These are phyloP conservation scores for Gaultheria prostrata DNA, from an alignment of 148 eudicot species.

Conservation along the genomic window DNA sequence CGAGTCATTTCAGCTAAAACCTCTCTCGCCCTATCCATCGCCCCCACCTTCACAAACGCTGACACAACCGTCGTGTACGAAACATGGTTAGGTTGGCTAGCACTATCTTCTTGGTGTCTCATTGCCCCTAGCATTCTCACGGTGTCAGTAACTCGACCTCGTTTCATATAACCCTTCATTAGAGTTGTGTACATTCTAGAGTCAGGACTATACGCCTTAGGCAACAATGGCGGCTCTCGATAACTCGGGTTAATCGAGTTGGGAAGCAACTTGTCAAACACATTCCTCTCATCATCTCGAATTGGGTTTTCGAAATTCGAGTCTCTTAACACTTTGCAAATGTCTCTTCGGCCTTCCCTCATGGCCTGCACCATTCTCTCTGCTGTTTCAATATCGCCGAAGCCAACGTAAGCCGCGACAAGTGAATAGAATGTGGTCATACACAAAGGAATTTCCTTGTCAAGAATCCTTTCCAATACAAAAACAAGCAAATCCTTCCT, in stretches of 20 bases:
- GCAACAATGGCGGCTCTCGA: slow-evolving; percentile 60
- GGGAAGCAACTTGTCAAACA: slow-evolving; percentile 64
- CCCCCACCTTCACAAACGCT: slow-evolving; percentile 73
- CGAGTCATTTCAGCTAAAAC: slow-evolving; percentile 78
- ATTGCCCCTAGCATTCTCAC: slow-evolving; percentile 88
- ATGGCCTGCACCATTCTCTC: slow-evolving; percentile 81
- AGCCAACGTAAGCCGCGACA: slow-evolving; percentile 94
- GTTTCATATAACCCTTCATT: slow-evolving; percentile 97
- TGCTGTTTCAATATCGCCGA: slow-evolving; percentile 72
- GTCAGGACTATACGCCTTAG: slow-evolving; percentile 48
- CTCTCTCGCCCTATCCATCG: slow-evolving; percentile 74
- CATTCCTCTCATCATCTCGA: slow-evolving; percentile 17
- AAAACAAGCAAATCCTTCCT: slow-evolving; percentile 78
- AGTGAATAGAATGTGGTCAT: slow-evolving; percentile 80
- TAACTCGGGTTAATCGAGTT: slow-evolving; percentile 21
- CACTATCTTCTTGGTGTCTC: slow-evolving; percentile 70
- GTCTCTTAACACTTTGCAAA: slow-evolving; percentile 64
- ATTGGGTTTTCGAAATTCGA: slow-evolving; percentile 13
- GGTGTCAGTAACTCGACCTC: slow-evolving; percentile 72
- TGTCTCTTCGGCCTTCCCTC: slow-evolving; percentile 76
- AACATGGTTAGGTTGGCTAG: slow-evolving; percentile 85
- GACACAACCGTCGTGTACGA: slow-evolving; percentile 86
- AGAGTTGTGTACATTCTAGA: slow-evolving; percentile 84
- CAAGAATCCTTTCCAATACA: slow-evolving; percentile 69
- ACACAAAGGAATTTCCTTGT: slow-evolving; percentile 56